Percentiles rank a stretch among this genome's conserved stretches.
These are phyloP conservation scores for Eucalyptus decipiens DNA, from an alignment of 345 rosid genomes.

Conservation along the genomic window DNA sequence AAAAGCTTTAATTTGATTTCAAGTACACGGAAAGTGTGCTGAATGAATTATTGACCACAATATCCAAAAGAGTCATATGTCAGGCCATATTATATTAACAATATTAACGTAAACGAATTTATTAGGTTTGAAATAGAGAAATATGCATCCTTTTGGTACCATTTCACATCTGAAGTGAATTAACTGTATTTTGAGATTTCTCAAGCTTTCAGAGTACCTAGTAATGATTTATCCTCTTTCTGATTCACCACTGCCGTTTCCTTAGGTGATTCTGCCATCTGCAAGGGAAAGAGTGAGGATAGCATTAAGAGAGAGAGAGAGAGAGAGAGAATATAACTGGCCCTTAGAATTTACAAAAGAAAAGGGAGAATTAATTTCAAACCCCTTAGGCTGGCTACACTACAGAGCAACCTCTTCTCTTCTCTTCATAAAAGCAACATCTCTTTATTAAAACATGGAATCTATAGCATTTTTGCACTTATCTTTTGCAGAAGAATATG, in stretches of 20 bases:
- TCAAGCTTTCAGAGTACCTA: slow-evolving; percentile 18
- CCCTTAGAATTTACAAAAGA: background rate
- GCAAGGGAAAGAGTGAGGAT: background rate
- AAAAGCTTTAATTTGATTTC: background rate
- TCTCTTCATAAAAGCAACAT: background rate
- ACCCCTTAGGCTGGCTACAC: background rate
- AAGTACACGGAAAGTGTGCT: background rate
- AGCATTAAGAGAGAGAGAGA: background rate
- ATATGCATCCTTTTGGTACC: background rate
- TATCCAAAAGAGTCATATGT: background rate
- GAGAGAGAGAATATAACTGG: background rate
- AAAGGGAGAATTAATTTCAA: background rate
- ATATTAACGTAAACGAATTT: background rate
- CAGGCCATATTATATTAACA: background rate
- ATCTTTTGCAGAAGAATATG: background rate
- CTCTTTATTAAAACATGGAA: background rate
- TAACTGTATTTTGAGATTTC: background rate
- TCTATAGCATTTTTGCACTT: background rate
- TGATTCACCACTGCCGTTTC: slow-evolving; percentile 6
- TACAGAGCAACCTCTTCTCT: background rate
- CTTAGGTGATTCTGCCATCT: slow-evolving; percentile 32
- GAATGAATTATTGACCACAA: background rate
- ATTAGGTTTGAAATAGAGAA: background rate
- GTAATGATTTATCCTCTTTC: slow-evolving; percentile 20
- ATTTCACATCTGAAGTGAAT: background rate